Evolutionary conservation across 1,139 yeast species (phyloP).

Genomic region (Magnusiomyces magnusii): DNA sequence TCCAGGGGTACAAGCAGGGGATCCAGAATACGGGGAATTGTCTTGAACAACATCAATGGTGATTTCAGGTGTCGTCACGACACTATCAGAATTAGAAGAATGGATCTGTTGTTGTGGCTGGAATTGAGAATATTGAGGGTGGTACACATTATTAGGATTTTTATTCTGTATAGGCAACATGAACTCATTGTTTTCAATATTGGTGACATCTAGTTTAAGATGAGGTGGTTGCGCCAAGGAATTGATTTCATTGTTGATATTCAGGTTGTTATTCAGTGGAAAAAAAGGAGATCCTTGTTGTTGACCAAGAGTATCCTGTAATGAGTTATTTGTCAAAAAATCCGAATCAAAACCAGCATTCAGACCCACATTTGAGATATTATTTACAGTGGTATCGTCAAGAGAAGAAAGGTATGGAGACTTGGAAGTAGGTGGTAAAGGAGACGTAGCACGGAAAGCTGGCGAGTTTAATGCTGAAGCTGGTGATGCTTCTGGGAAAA

Average conservation of each 20-base stretch:
- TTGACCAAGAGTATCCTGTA: not conserved
- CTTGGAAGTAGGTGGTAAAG: constrained; percentile 11
- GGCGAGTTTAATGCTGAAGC: constrained; percentile 10
- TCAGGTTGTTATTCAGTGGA: not conserved
- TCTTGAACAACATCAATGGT: constrained; percentile 14
- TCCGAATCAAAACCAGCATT: not conserved
- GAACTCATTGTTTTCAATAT: not conserved
- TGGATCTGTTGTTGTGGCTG: constrained; percentile 13
- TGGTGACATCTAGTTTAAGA: not conserved
- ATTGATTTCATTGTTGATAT: not conserved
- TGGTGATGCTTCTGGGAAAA: constrained; percentile 7
- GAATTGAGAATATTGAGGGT: not conserved
- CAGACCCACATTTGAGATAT: not conserved
- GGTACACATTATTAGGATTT: not conserved
- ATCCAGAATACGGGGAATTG: not conserved
- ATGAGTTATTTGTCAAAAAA: not conserved
- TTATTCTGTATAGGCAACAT: not conserved
- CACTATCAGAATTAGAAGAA: constrained; percentile 1
- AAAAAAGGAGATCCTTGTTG: not conserved
- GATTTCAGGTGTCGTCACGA: constrained; percentile 15
- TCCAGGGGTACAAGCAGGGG: not conserved
- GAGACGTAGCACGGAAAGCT: constrained; percentile 9
- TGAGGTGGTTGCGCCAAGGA: not conserved
- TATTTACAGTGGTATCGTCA: not conserved
- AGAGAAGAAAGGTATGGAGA: constrained; percentile 21